Percentiles rank a stretch among this genome's conserved stretches.
Evolutionary conservation across 2,329 filamentous ascomycete species (phyloP).

Genomic region (Alternaria atra): DNA sequence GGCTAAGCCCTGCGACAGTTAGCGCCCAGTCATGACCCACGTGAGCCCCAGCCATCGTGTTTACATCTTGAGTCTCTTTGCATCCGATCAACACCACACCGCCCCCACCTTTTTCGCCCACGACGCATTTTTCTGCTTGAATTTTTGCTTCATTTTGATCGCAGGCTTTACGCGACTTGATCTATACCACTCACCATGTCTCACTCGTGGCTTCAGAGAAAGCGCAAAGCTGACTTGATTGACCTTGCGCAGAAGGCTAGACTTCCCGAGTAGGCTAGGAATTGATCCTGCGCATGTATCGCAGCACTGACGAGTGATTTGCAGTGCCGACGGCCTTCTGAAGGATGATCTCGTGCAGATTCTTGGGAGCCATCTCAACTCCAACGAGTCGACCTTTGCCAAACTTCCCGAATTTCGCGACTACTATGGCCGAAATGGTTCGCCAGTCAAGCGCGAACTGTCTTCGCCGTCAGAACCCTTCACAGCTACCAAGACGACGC

Average conservation of each 20-base stretch:
- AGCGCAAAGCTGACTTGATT: slow-evolving; percentile 82
- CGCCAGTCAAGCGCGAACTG: slow-evolving; percentile 61
- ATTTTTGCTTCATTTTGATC: slow-evolving; percentile 48
- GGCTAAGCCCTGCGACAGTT: slow-evolving; percentile 14
- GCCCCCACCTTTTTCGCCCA: slow-evolving; percentile 22
- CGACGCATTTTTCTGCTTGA: slow-evolving; percentile 26
- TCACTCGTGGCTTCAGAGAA: slow-evolving; percentile 76
- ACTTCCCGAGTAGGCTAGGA: slow-evolving; percentile 69
- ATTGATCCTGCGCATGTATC: slow-evolving; percentile 1
- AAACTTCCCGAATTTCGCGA: slow-evolving; percentile 71
- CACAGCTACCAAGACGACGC: slow-evolving; percentile 41
- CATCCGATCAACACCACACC: slow-evolving; percentile 34
- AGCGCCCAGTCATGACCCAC: slow-evolving; percentile 23
- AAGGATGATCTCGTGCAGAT: slow-evolving; percentile 78
- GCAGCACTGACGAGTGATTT: slow-evolving; percentile 24
- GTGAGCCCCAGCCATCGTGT: slow-evolving; percentile 34
- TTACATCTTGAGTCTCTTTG: slow-evolving; percentile 32
- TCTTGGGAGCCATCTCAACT: slow-evolving; percentile 53
- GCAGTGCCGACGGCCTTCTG: slow-evolving; percentile 73
- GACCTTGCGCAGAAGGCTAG: slow-evolving; percentile 77
- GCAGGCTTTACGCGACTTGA: slow-evolving; percentile 60
- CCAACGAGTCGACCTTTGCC: slow-evolving; percentile 72
- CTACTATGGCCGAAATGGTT: slow-evolving; percentile 75
- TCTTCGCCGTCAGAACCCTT: slow-evolving; percentile 48
- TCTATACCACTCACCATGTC: slow-evolving; percentile 63